phyloP scores from a whole-genome alignment of 2,329 filamentous ascomycete genomes.

The Exophiala viscosa region DNA sequence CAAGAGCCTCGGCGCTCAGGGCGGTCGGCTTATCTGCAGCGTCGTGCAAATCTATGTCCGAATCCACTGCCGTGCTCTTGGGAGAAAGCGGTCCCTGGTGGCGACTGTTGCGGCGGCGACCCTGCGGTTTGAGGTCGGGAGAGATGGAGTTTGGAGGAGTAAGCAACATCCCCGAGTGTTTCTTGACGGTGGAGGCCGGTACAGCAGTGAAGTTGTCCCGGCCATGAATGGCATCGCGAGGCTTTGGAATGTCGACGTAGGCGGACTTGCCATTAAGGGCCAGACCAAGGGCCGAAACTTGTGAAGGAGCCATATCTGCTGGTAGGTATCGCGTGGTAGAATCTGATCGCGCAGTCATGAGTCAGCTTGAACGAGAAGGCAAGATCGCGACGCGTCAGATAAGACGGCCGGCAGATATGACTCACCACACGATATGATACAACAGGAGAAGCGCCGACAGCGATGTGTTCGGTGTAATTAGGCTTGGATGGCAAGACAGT shows the following conservation, averaged over 20 bases:
- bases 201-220: conserved; percentile 37
- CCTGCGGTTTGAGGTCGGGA: conserved; percentile 77
- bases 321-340: conserved; percentile 16
- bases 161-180: conserved; percentile 54
- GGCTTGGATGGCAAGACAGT: conserved; percentile 11
- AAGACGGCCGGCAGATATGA: conserved; percentile 1
- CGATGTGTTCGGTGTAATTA: conserved; percentile 4
- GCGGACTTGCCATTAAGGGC: conserved; percentile 50
- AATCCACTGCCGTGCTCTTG: conserved; percentile 61
- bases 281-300: conserved; percentile 47
- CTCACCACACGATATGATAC: conserved; percentile 21
- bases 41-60: conserved; percentile 82
- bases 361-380: conserved; percentile 17
- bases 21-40: conserved; percentile 46
- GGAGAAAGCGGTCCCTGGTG: conserved; percentile 37
- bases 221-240: conserved; percentile 36
- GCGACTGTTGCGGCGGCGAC: conserved; percentile 61
- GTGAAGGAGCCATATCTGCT: conserved; percentile 43
- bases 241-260: conserved; percentile 48
- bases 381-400: conserved; percentile 12
- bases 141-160: conserved; percentile 96
- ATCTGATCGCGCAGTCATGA: conserved; percentile 18
- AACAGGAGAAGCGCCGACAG: conserved; percentile 15
- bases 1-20: conserved; percentile 44
- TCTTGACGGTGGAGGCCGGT: conserved; percentile 27